Percentiles rank a stretch among this genome's conserved stretches.
Conservation (phyloP, 1,139 yeast genomes). For the Suhomyces coccinellae region DNA sequence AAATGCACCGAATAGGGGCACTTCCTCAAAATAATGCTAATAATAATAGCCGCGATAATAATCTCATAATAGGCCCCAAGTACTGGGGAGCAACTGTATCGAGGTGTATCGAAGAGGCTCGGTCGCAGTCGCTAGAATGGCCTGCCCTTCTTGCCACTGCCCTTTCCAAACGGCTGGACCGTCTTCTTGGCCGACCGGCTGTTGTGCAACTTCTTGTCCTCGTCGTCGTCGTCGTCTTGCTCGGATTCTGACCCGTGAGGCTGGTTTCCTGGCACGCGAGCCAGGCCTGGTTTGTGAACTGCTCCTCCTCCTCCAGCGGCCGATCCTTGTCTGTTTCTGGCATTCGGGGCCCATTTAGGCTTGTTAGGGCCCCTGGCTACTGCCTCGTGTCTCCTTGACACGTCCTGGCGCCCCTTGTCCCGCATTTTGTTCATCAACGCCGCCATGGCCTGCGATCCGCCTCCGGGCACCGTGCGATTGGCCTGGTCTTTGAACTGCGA, state of each 20-base stretch:
- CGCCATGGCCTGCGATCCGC: slow-evolving; percentile 36
- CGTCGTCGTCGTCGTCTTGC: slow-evolving; percentile 4
- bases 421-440: slow-evolving; percentile 50
- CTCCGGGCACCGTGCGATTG: slow-evolving; percentile 7
- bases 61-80: no score
- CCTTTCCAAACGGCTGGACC: slow-evolving; percentile 1
- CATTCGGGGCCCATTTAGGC: slow-evolving; percentile 2
- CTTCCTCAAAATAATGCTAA: not conserved
- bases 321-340: not conserved
- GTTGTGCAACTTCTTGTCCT: slow-evolving; percentile 7
- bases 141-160: slow-evolving; percentile 15
- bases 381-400: not conserved
- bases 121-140: slow-evolving; percentile 13
- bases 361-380: not conserved
- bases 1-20: not conserved
- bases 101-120: no score
- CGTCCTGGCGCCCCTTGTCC: slow-evolving; percentile 25
- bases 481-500: slow-evolving; percentile 15
- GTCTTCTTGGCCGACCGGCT: slow-evolving; percentile 12
- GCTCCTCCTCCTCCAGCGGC: not conserved
- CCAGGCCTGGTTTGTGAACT: not conserved
- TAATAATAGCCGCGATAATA: no score
- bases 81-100: no score
- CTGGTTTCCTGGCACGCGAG: not conserved
- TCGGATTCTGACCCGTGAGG: slow-evolving; percentile 3